phyloP scores from a whole-genome alignment of 2,329 filamentous ascomycete species.

The Penicillium sp. region DNA sequence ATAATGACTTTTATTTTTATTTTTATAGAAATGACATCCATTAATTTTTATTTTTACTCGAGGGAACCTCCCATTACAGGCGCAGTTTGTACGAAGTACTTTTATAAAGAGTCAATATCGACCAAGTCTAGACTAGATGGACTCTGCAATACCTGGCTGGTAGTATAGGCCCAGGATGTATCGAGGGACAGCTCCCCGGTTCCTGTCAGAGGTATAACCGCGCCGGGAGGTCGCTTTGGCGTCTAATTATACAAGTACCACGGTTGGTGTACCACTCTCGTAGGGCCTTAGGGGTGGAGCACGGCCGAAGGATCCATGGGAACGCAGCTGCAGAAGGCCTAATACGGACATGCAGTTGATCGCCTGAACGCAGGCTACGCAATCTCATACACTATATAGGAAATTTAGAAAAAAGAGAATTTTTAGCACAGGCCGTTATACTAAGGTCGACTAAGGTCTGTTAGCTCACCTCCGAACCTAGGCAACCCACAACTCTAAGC shows the following conservation, averaged over 20 bases:
- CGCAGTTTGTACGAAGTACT: too few species aligned
- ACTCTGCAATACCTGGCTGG: neutral
- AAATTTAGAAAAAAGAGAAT: too few species aligned
- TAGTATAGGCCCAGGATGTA: neutral
- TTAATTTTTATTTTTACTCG: too few species aligned
- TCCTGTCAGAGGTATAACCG: constrained; percentile 6
- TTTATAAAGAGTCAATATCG: too few species aligned
- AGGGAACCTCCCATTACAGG: too few species aligned
- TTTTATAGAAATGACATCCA: too few species aligned
- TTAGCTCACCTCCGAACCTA: too few species aligned
- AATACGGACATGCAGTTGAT: constrained; percentile 16
- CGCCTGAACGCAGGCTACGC: constrained; percentile 13
- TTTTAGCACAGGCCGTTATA: neutral
- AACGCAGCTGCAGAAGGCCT: constrained; percentile 21
- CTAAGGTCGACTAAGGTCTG: neutral
- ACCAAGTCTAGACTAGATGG: too few species aligned
- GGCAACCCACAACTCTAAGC: too few species aligned
- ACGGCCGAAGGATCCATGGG: constrained; percentile 5
- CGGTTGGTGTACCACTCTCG: neutral
- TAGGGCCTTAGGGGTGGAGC: constrained; percentile 4
- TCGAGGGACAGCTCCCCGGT: neutral
- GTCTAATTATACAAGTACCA: constrained; percentile 8
- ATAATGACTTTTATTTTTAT: neutral
- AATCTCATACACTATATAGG: constrained; percentile 3
- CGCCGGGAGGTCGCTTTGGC: constrained; percentile 21